phyloP scores from a whole-genome alignment of 1,139 yeast genomes.

The Schwanniomyces etchellsii region DNA sequence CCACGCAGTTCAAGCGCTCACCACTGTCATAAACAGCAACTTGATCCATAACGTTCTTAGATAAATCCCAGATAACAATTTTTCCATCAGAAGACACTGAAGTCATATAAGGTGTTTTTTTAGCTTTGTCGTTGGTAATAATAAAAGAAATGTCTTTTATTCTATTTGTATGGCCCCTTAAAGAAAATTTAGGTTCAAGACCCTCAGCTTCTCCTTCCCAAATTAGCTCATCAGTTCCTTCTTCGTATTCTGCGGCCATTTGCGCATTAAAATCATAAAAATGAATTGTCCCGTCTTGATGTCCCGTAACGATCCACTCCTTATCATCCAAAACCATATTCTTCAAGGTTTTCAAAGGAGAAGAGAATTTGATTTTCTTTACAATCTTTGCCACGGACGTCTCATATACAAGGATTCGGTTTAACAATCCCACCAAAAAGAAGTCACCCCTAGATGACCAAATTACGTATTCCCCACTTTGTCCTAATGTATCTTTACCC shows the following conservation, averaged over 20 bases:
- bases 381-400: constrained; percentile 59
- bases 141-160: constrained; percentile 70
- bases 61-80: constrained; percentile 84
- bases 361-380: constrained; percentile 41
- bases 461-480: constrained; percentile 59
- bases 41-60: constrained; percentile 51
- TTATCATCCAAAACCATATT: constrained; percentile 35
- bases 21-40: constrained; percentile 88
- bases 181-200: constrained; percentile 45
- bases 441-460: constrained; percentile 61
- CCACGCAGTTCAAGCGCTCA: constrained; percentile 87
- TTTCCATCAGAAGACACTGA: constrained; percentile 92
- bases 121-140: constrained; percentile 31
- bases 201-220: constrained; percentile 18
- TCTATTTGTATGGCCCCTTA: constrained; percentile 80
- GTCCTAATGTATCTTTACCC: constrained; percentile 60
- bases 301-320: constrained; percentile 63
- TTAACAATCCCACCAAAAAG: constrained; percentile 71
- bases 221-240: constrained; percentile 17
- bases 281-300: constrained; percentile 65
- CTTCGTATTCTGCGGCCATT: constrained; percentile 16
- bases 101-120: constrained; percentile 46
- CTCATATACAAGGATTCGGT: constrained; percentile 59
- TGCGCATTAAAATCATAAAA: constrained; percentile 43
- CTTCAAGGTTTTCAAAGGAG: constrained; percentile 68